Evolutionary conservation across 192 early-diverging fungal species (phyloP).

Genomic region (Linderina pennispora): DNA sequence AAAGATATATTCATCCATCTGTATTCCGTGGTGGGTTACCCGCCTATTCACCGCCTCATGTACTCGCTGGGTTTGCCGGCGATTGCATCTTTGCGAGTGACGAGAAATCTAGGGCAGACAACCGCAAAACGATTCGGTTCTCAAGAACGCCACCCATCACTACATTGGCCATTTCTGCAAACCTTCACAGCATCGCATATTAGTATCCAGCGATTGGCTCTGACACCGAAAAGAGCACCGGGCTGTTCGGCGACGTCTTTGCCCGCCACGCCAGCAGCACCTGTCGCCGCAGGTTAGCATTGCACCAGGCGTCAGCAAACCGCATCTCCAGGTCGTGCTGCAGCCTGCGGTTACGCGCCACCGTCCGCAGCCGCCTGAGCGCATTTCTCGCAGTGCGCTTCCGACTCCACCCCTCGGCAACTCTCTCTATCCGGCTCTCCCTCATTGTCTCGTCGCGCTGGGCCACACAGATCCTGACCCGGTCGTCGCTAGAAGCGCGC

Average conservation of each 20-base stretch:
- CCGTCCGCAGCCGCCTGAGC: not conserved
- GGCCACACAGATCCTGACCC: constrained; percentile 13
- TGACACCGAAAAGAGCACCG: constrained; percentile 29
- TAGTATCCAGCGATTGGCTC: not conserved
- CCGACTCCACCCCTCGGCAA: constrained; percentile 9
- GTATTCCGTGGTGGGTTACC: no score
- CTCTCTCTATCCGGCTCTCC: constrained; percentile 1
- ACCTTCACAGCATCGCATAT: no score
- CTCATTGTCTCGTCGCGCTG: constrained; percentile 3
- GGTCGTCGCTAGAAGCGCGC: constrained; percentile 10
- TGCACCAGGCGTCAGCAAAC: constrained; percentile 30
- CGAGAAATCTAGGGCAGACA: no score
- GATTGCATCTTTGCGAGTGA: no score
- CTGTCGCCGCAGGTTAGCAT: constrained; percentile 17
- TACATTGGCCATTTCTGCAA: no score
- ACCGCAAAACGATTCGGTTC: no score
- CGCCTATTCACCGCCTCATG: no score
- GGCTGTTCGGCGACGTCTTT: constrained; percentile 16
- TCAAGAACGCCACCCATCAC: no score
- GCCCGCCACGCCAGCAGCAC: constrained; percentile 18
- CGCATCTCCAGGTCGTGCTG: constrained; percentile 12
- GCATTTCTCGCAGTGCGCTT: not conserved
- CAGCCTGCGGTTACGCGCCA: not conserved
- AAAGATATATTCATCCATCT: no score
- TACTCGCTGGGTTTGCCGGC: no score